These are phyloP conservation scores for Cladophialophora bantiana DNA, from an alignment of 2,329 filamentous ascomycete genomes.

Conservation along the genomic window DNA sequence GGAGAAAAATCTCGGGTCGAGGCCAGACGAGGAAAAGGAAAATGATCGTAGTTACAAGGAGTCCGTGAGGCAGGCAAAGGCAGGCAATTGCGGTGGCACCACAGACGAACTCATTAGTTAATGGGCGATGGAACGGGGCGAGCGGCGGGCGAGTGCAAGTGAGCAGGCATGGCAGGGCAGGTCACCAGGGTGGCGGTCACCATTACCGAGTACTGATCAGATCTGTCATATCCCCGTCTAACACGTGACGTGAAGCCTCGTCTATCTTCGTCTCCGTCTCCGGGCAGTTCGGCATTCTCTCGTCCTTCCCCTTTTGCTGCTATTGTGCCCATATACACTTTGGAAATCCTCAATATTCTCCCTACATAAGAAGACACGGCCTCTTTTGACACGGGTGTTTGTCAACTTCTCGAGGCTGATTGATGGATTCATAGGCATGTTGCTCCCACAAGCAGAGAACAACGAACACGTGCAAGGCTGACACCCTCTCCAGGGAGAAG, in stretches of 20 bases:
- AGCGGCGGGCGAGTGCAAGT: neutral
- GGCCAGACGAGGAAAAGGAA: slow-evolving; percentile 5
- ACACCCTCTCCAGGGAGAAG: neutral
- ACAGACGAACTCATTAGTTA: neutral
- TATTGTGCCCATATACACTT: neutral
- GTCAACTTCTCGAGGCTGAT: neutral
- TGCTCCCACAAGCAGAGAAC: neutral
- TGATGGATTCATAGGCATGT: neutral
- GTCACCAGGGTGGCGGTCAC: neutral
- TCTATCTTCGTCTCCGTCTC: too few relatives aligned
- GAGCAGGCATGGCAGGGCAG: neutral
- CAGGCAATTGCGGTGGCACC: neutral
- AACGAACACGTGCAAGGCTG: neutral
- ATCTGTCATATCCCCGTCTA: slow-evolving; percentile 1
- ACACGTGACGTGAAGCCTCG: neutral
- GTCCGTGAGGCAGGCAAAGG: neutral
- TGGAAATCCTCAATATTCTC: neutral
- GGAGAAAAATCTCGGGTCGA: slow-evolving; percentile 8
- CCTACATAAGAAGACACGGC: neutral
- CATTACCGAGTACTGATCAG: slow-evolving; percentile 2
- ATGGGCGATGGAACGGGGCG: slow-evolving; percentile 2
- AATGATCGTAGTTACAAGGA: slow-evolving; percentile 3
- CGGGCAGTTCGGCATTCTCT: neutral
- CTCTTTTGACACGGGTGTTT: neutral
- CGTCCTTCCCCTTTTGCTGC: neutral